Evolutionary conservation across 805 yeast genomes (phyloP).

Genomic region (Pichia nakasei): DNA sequence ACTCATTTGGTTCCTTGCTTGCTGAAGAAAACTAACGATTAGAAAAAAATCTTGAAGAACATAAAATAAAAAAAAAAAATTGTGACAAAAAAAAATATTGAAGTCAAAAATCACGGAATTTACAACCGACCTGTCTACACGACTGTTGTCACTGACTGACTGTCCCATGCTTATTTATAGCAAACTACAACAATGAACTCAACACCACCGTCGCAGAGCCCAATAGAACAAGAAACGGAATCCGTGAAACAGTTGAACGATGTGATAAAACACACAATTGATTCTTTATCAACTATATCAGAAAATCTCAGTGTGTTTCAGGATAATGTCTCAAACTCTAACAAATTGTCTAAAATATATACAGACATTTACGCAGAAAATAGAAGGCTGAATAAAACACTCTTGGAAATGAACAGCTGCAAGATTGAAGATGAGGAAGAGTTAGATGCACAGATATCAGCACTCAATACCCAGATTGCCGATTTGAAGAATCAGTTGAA

Average conservation of each 20-base stretch:
- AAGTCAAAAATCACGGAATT: background rate
- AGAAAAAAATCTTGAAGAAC: background rate
- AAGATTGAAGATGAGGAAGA: background rate
- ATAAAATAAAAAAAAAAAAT: background rate
- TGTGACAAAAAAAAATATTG: background rate
- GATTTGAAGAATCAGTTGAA: background rate
- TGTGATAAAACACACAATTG: background rate
- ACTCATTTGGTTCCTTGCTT: slow-evolving; percentile 7
- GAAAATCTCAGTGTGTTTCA: background rate
- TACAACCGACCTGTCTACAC: background rate
- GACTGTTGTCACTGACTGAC: no score
- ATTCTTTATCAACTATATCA: background rate
- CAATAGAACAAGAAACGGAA: background rate
- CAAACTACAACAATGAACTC: background rate
- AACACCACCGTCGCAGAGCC: background rate
- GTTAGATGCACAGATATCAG: background rate
- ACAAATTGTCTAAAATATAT: background rate
- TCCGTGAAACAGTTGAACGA: background rate
- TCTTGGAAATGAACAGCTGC: background rate
- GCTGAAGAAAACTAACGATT: background rate
- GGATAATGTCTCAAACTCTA: background rate
- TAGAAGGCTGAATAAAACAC: background rate
- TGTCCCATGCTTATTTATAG: no score
- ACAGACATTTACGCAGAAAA: slow-evolving; percentile 2
- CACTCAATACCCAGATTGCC: background rate